These are phyloP conservation scores for Camelina hispida DNA, from an alignment of 345 rosid genomes.

Conservation along the genomic window DNA sequence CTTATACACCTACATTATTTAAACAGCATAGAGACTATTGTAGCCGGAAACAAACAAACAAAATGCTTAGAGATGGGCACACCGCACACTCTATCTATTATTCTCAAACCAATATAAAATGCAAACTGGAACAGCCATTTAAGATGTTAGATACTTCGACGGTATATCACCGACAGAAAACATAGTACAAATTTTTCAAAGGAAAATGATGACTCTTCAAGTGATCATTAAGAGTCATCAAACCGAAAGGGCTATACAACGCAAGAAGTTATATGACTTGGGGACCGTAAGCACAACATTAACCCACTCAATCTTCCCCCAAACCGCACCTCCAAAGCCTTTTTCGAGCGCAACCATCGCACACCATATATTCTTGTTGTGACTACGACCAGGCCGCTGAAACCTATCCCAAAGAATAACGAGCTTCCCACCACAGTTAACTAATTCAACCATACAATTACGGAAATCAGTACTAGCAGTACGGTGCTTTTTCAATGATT, in stretches of 20 bases:
- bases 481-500: constrained; percentile 5
- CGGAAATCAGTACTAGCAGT: neutral
- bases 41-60: neutral
- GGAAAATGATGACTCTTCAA: neutral
- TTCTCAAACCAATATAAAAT: neutral
- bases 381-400: constrained; percentile 17
- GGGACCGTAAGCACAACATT: constrained; percentile 24
- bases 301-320: constrained; percentile 8
- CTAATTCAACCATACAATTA: constrained; percentile 6
- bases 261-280: constrained; percentile 8
- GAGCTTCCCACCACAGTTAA: constrained; percentile 30
- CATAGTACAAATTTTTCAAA: constrained; percentile 5
- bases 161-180: neutral
- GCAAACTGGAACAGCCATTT: neutral
- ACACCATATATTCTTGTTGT: constrained; percentile 25
- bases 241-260: constrained; percentile 10
- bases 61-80: neutral
- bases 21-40: neutral
- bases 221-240: constrained; percentile 6
- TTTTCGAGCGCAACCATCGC: constrained; percentile 1
- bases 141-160: neutral
- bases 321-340: neutral
- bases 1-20: neutral
- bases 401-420: constrained; percentile 20
- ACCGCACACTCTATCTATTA: neutral